Base-by-base conservation (phyloP, 106 monocot species). In the Apostasia ramifera region DNA sequence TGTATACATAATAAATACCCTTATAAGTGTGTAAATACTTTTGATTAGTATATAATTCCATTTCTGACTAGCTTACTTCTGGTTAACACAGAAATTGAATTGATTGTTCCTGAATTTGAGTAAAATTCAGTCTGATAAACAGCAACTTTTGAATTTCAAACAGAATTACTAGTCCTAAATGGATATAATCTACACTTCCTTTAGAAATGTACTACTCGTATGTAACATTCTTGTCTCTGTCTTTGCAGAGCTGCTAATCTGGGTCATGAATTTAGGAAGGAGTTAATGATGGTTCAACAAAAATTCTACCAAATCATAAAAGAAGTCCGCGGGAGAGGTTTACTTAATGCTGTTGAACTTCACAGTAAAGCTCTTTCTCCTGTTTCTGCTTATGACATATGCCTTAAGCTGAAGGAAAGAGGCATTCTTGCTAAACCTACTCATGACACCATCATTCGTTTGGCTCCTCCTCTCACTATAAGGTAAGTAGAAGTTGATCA, bases 361-460 rank as follows among this genome's bases (percentile, higher is more conserved):
- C 70, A 85, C 71, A 76, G 51, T 43, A 67, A 83, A 45, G 73
- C 87, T 45, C 66, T 93, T 2, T 87, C 81, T 66, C 98, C 93
- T 38, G 90, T 75, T 6, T 87, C 93, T 65, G 98, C 93, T 56
- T 98, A 87, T 76, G 98, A 90, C 70, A 62, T 98, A 58, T 98
- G 98, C 66, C 78, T 98, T 43, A 85, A 88, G 73, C 76, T 98
- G 80, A 98, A 98, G 81, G 90, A 93, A 73, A 87, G 93, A 78
- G 93, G 92, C 49, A 88, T 93, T 80, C 90, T 98, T 71, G 98
- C 93, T 8, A 98, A 98, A 68, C 98, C 98, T 61, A 98, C 98
- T 10, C 98, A 98, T 76, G 90, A 84, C 71, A 93, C 89, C 8
- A 90, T 98, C 51, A 98, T 98, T 53, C 82, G 98, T 71, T 78